Evolutionary conservation across 1,284 basidiomycete genomes (phyloP), one percentile per base, ranked within the genome.

Genomic region (Microbotryum violaceum): DNA sequence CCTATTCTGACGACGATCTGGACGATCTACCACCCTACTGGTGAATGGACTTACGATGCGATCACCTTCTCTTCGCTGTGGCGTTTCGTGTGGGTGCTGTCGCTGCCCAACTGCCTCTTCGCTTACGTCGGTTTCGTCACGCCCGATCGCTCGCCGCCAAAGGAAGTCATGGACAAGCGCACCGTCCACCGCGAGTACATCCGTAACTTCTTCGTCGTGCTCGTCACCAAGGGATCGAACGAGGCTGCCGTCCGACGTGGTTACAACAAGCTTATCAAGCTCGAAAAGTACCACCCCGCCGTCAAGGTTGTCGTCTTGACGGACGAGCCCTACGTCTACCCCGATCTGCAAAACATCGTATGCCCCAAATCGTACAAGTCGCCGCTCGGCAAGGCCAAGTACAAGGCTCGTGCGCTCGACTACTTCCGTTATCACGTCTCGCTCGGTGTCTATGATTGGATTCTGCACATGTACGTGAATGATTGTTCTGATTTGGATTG

Each of bases 401-500:
- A 77, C 73, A 77, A 77, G 71, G 76, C 76, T 53, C 74, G 75
- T 60, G 76, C 76, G 20, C 72, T 77, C 61, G 76, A 77, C 61
- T 76, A 76, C 70, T 77, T 77, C 72, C 74, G 76, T 29, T 72
- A 72, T 57, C 72, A 73, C 66, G 75, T 76, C 67, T 73, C 72
- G 48, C 72, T 77, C 49, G 75, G 74, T 42, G 74, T 74, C 54
- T 77, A 75, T 65, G 76, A 77, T 65, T 77, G 75, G 75, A 75
- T 77, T 49, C 63, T 77, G 63, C 75, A 76, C 69, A 76, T 74
- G 72, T 63, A 12, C n/a, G 63, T 46, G 12, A 10, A 50, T 21
- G 21, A 25, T 12, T 31, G 14, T 27, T 44, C 47, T 31, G 25
- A n/a, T 16, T 18, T 54, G 23, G 7, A 10, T 23, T 20, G 7